Evolutionary conservation across 2,329 filamentous ascomycete species (phyloP).

Genomic region (Drechslera avenae): DNA sequence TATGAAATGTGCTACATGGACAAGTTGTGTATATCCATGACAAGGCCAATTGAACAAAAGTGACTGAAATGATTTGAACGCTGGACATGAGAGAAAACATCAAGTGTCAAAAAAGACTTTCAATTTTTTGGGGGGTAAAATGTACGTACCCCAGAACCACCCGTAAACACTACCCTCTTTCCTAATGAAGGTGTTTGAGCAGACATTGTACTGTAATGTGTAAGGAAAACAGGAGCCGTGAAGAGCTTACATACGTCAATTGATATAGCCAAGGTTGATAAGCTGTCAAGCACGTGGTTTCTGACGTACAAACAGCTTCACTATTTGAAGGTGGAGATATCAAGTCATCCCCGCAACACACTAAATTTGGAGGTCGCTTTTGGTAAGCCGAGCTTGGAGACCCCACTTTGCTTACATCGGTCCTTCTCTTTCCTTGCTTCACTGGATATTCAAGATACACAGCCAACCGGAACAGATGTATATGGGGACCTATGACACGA

Average conservation of each 20-base stretch:
- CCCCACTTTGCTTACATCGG: neutral
- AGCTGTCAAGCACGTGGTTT: neutral
- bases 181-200: neutral
- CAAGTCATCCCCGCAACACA: neutral
- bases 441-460: neutral
- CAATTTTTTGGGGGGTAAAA: too few species aligned
- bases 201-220: constrained; percentile 10
- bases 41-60: too few species aligned
- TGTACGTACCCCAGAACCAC: constrained; percentile 56
- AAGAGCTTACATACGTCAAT: too few species aligned
- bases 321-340: neutral
- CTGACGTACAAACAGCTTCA: neutral
- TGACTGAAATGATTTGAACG: too few species aligned
- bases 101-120: too few species aligned
- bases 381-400: neutral
- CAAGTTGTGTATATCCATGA: too few species aligned
- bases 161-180: constrained; percentile 59
- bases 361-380: neutral
- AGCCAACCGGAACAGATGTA: neutral
- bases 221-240: neutral
- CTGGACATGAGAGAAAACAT: too few species aligned
- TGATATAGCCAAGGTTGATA: neutral
- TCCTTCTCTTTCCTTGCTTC: neutral
- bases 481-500: neutral
- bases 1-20: neutral